Conservation (phyloP, 306 rosid genomes). For the Sesbania bispinosa region DNA sequence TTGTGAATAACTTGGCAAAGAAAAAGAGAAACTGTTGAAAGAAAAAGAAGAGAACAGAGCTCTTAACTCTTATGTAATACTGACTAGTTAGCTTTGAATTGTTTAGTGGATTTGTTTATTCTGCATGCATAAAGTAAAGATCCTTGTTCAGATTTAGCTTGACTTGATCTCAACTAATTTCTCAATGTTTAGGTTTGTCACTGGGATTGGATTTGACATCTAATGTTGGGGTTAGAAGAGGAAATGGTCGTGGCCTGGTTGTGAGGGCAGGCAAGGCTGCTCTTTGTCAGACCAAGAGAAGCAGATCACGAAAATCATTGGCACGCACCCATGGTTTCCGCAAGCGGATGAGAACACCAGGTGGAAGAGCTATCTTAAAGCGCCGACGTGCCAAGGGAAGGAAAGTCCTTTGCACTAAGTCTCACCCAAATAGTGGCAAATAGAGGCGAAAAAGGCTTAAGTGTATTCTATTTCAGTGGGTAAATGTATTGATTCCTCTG, state of each 20-base stretch:
- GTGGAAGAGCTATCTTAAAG: constrained; percentile 76
- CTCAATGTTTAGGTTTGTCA: constrained; percentile 45
- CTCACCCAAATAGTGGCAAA: constrained; percentile 74
- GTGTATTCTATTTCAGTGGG: neutral
- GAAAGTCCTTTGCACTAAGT: constrained; percentile 82
- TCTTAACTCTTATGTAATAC: neutral
- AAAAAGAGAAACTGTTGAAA: neutral
- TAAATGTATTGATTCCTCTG: constrained; percentile 14
- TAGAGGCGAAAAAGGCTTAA: neutral
- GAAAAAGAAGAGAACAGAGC: neutral
- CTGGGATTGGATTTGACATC: constrained; percentile 55
- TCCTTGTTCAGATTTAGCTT: too few species aligned
- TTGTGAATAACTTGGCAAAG: neutral
- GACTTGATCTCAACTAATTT: constrained; percentile 3
- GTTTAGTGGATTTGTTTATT: constrained; percentile 2
- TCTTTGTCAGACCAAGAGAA: constrained; percentile 84
- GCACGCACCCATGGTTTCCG: constrained; percentile 92
- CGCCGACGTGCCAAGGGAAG: constrained; percentile 94
- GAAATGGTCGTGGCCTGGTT: constrained; percentile 51
- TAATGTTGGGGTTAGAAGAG: constrained; percentile 44
- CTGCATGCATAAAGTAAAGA: neutral
- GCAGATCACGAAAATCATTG: constrained; percentile 81
- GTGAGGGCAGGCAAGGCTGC: constrained; percentile 84
- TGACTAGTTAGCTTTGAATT: neutral
- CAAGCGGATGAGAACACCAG: constrained; percentile 74